These are phyloP conservation scores for Elsinoe arachidis DNA, from an alignment of 2,329 filamentous ascomycete species.

Conservation along the genomic window DNA sequence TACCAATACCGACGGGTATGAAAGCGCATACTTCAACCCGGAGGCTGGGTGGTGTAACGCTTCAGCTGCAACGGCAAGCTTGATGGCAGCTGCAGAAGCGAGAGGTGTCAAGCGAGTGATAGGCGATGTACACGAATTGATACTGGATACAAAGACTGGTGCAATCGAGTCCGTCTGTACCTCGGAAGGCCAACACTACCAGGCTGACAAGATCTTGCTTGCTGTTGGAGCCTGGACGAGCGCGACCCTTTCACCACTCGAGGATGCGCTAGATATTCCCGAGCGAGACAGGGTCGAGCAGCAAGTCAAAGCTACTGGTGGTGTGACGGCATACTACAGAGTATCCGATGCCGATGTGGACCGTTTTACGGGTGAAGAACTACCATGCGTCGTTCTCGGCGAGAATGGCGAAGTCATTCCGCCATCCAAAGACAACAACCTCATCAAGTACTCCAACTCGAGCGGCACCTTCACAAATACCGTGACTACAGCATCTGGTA, in stretches of 20 bases:
- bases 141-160: constrained; percentile 30
- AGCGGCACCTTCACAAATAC: constrained; percentile 49
- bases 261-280: constrained; percentile 35
- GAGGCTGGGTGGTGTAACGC: constrained; percentile 48
- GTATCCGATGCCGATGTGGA: constrained; percentile 43
- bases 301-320: constrained; percentile 50
- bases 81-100: constrained; percentile 37
- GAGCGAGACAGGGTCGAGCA: constrained; percentile 41
- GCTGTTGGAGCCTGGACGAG: constrained; percentile 51
- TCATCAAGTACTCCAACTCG: constrained; percentile 55
- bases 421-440: constrained; percentile 37
- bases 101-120: constrained; percentile 39
- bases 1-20: constrained; percentile 31
- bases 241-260: constrained; percentile 42
- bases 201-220: constrained; percentile 47
- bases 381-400: constrained; percentile 48
- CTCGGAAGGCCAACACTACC: constrained; percentile 37
- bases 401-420: constrained; percentile 41
- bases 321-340: constrained; percentile 50
- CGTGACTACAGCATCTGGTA: constrained; percentile 38
- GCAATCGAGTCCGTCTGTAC: constrained; percentile 40
- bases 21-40: constrained; percentile 41
- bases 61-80: constrained; percentile 35
- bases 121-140: constrained; percentile 37
- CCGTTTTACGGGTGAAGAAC: constrained; percentile 32